These are phyloP conservation scores for Pleurotus salmoneostramineus DNA, from an alignment of 768 basidiomycete genomes.

Conservation along the genomic window DNA sequence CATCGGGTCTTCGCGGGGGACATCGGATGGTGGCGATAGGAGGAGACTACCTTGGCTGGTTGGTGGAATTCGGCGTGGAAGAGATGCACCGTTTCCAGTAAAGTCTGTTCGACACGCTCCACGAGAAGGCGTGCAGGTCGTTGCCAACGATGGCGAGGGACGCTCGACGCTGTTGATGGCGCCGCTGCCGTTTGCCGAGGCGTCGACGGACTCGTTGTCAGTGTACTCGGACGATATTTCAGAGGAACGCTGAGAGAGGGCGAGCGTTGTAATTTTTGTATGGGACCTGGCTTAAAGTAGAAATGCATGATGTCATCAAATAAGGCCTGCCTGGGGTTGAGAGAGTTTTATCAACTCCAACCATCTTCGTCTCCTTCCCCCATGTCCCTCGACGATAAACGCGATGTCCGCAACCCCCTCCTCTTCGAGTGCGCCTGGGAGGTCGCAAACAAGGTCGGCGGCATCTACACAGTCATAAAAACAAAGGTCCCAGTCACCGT, in stretches of 20 bases:
- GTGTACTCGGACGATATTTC: conserved; percentile 4
- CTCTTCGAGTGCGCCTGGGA: conserved; percentile 98
- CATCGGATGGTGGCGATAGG: neutral
- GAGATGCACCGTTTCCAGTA: conserved; percentile 1
- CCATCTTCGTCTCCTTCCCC: conserved; percentile 16
- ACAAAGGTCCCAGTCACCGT: conserved; percentile 99
- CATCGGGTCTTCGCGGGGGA: neutral
- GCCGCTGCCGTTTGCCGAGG: neutral
- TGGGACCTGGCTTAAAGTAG: neutral
- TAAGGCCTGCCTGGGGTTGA: neutral
- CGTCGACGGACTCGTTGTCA: conserved; percentile 1
- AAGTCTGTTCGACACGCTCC: neutral
- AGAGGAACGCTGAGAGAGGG: neutral
- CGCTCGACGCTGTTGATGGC: neutral
- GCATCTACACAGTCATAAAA: conserved; percentile 99
- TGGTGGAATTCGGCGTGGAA: neutral
- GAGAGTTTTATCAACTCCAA: conserved; percentile 7
- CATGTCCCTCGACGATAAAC: conserved; percentile 36
- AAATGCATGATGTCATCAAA: conserved; percentile 4
- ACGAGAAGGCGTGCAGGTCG: neutral
- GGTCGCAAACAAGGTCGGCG: conserved; percentile 98
- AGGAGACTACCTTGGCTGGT: neutral
- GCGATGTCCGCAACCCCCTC: conserved; percentile 75
- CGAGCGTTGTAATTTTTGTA: neutral
- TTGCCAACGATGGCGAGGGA: neutral